phyloP scores from a whole-genome alignment of 2,329 filamentous ascomycete genomes.

The Aspergillus quadricinctus region DNA sequence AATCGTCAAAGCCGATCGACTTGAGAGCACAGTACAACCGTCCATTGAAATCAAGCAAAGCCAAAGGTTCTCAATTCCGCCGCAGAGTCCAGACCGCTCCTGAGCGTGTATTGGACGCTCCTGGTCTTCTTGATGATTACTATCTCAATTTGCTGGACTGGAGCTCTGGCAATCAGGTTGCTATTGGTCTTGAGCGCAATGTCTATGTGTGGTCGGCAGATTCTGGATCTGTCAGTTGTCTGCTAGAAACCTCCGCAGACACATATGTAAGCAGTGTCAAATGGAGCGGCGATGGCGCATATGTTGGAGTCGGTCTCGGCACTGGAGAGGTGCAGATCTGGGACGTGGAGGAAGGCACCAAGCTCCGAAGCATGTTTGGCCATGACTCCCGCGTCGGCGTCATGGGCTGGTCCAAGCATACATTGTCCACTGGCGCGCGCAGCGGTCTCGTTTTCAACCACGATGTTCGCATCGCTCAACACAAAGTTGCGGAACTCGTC shows the following conservation, averaged over 20 bases:
- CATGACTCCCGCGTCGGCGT: conserved; percentile 95
- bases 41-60: conserved; percentile 73
- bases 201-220: conserved; percentile 99
- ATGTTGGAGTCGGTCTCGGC: conserved; percentile 90
- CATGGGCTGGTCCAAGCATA: conserved; percentile 99
- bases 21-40: conserved; percentile 97
- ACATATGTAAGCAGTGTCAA: conserved; percentile 98
- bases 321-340: conserved; percentile 98
- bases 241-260: conserved; percentile 81
- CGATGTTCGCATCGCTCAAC: conserved; percentile 92
- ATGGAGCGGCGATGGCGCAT: conserved; percentile 96
- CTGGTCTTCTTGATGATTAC: conserved; percentile 95
- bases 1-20: conserved; percentile 97
- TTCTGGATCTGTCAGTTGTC: conserved; percentile 79
- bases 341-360: conserved; percentile 91
- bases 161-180: conserved; percentile 96
- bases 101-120: conserved; percentile 92
- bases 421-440: conserved; percentile 89
- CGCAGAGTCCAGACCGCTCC: conserved; percentile 91
- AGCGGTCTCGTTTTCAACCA: conserved; percentile 97
- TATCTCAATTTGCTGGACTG: conserved; percentile 98
- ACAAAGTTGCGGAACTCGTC: conserved; percentile 96
- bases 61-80: conserved; percentile 77
- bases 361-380: conserved; percentile 97
- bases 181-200: conserved; percentile 92